phyloP scores from a whole-genome alignment of 2,329 filamentous ascomycete genomes.

The Alternaria dauci region DNA sequence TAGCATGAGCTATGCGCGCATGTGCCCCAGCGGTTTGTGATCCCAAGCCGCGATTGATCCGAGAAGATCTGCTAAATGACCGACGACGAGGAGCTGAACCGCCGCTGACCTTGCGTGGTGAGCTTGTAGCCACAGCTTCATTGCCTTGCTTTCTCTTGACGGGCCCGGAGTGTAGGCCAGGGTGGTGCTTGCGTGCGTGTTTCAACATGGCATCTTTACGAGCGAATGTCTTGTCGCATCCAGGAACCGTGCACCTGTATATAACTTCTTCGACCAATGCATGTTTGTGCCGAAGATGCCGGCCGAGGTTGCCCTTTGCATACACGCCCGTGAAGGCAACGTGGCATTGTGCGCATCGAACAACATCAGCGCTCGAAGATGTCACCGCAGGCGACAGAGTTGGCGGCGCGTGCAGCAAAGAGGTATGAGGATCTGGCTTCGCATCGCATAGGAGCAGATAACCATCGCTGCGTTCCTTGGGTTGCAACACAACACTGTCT shows the following conservation, averaged over 20 bases:
- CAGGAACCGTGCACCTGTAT: slow-evolving; percentile 9
- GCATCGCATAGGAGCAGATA: not conserved
- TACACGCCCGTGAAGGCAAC: slow-evolving; percentile 20
- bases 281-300: slow-evolving; percentile 21
- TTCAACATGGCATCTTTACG: slow-evolving; percentile 22
- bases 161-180: slow-evolving; percentile 7
- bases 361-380: not conserved
- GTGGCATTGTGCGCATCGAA: slow-evolving; percentile 12
- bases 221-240: slow-evolving; percentile 14
- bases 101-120: not conserved
- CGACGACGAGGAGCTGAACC: not conserved
- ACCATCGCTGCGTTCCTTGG: not conserved
- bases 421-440: not conserved
- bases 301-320: slow-evolving; percentile 15
- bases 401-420: not conserved
- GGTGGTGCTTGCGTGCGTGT: slow-evolving; percentile 20
- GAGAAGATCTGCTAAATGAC: not conserved
- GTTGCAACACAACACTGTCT: not conserved
- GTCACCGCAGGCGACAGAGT: not conserved
- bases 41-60: not conserved
- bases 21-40: not conserved
- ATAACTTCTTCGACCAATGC: not conserved
- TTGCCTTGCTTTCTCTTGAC: slow-evolving; percentile 2
- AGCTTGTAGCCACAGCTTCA: not conserved
- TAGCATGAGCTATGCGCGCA: not conserved